phyloP scores from a whole-genome alignment of 805 yeast species.

The Candida qinlingensis region DNA sequence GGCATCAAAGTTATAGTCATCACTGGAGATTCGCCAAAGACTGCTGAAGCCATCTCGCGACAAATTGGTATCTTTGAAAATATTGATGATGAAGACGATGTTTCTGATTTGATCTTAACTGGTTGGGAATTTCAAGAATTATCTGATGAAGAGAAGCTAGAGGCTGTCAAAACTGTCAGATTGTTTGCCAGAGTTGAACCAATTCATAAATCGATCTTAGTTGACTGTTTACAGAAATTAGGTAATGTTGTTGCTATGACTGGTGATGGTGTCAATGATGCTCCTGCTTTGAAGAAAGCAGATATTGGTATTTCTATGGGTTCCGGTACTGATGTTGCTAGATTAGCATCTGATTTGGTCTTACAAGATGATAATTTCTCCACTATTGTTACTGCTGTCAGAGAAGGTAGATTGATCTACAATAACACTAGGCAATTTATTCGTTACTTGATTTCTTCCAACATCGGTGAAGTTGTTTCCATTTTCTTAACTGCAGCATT shows the following conservation, averaged over 20 bases:
- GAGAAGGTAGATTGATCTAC: constrained; percentile 47
- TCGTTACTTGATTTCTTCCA: constrained; percentile 42
- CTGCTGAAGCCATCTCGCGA: constrained; percentile 46
- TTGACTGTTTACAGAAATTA: constrained; percentile 38
- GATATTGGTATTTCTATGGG: constrained; percentile 65
- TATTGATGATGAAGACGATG: constrained; percentile 17
- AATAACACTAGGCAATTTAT: constrained; percentile 38
- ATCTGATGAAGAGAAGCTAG: constrained; percentile 32
- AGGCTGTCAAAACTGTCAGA: constrained; percentile 40
- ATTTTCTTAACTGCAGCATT: constrained; percentile 49
- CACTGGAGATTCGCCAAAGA: constrained; percentile 51
- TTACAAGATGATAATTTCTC: constrained; percentile 50
- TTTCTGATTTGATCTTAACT: constrained; percentile 31
- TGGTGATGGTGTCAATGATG: constrained; percentile 63
- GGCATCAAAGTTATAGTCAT: constrained; percentile 41
- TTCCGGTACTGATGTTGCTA: constrained; percentile 57
- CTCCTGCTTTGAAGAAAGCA: constrained; percentile 57
- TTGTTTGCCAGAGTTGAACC: constrained; percentile 55
- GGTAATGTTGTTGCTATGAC: constrained; percentile 60
- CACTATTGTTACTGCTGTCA: constrained; percentile 51
- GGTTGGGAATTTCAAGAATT: constrained; percentile 32
- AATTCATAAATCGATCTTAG: constrained; percentile 45
- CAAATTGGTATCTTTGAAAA: constrained; percentile 34
- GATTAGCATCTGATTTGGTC: constrained; percentile 53
- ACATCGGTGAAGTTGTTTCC: constrained; percentile 54